Evolutionary conservation across 2,329 filamentous ascomycete species (phyloP).

Genomic region (Cytospora paraplurivora): DNA sequence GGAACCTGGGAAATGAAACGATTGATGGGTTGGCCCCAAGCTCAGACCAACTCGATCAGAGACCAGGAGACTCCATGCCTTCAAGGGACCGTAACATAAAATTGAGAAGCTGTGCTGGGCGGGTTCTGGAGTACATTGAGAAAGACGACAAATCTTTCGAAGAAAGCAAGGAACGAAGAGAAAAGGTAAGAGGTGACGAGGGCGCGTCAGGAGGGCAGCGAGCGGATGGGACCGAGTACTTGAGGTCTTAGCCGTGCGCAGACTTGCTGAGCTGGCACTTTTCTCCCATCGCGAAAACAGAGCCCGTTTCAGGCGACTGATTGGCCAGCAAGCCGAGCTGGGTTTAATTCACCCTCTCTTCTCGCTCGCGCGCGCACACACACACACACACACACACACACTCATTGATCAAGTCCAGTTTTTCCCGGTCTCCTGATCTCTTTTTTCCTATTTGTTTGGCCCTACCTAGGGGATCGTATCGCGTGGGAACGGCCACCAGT

Average conservation of each 20-base stretch:
- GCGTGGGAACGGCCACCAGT: constrained; percentile 7
- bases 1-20: constrained; percentile 14
- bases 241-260: constrained; percentile 24
- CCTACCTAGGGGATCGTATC: neutral
- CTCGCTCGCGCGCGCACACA: neutral
- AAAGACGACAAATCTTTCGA: neutral
- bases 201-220: constrained; percentile 1
- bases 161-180: neutral
- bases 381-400: constrained; percentile 1
- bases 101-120: neutral
- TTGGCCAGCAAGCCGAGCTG: constrained; percentile 21
- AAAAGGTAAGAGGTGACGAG: neutral
- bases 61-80: neutral
- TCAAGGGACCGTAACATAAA: neutral
- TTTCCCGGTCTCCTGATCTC: neutral
- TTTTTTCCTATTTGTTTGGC: neutral
- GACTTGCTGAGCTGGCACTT: constrained; percentile 23
- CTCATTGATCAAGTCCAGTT: neutral
- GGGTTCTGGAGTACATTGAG: neutral
- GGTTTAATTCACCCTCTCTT: constrained; percentile 8
- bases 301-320: constrained; percentile 21
- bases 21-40: constrained; percentile 18
- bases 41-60: constrained; percentile 14
- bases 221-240: constrained; percentile 17
- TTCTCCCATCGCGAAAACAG: constrained; percentile 19